Evolutionary conservation across 768 basidiomycete genomes (phyloP).

Genomic region (Pulveroboletus sp.): DNA sequence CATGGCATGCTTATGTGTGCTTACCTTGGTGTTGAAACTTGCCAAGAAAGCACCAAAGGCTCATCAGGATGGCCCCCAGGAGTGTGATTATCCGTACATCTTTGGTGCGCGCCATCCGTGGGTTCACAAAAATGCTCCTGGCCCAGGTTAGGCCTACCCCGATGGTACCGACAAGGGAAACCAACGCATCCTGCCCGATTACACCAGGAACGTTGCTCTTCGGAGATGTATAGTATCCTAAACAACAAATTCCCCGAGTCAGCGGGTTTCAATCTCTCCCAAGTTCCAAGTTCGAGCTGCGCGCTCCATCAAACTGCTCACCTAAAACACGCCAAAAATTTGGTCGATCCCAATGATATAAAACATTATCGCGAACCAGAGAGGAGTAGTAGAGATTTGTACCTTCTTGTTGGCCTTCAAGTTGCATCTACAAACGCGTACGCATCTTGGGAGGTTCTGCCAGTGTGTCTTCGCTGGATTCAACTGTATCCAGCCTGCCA

Average conservation of each 20-base stretch:
- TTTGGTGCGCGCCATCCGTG: neutral
- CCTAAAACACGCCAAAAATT: neutral
- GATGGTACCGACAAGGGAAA: slow-evolving; percentile 1
- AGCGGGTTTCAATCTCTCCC: neutral
- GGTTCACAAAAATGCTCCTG: neutral
- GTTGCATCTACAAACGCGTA: neutral
- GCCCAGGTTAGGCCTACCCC: slow-evolving; percentile 3
- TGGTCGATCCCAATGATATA: neutral
- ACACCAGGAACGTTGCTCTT: neutral
- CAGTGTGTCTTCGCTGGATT: neutral
- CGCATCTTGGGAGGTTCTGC: neutral
- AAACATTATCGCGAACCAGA: slow-evolving; percentile 1
- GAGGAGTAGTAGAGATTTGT: neutral
- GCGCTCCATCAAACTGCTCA: neutral
- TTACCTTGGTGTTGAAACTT: too few relatives aligned
- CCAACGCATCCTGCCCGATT: slow-evolving; percentile 1
- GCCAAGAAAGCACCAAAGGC: too few relatives aligned
- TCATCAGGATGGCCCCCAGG: neutral
- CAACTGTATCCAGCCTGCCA: neutral
- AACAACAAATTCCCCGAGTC: too few relatives aligned
- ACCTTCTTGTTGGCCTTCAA: neutral
- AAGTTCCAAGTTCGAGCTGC: too few relatives aligned
- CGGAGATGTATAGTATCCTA: slow-evolving; percentile 4
- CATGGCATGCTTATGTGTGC: neutral
- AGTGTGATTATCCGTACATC: neutral